Percentiles rank a stretch among this genome's conserved stretches.
These are phyloP conservation scores for Suhomyces faveliae DNA, from an alignment of 805 yeast genomes.

Conservation along the genomic window DNA sequence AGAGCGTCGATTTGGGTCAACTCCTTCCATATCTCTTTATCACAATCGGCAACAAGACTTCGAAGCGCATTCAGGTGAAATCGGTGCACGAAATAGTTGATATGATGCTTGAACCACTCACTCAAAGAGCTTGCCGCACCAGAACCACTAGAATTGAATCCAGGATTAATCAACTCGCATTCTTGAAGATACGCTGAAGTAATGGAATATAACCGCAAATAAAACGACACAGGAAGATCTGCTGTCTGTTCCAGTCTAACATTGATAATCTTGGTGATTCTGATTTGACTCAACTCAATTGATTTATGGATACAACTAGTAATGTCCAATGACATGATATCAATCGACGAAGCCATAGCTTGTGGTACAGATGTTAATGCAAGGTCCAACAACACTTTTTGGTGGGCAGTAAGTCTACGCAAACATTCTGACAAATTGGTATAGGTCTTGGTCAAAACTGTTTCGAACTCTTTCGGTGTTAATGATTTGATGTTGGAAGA, in stretches of 20 bases:
- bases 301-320: conserved; percentile 63
- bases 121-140: conserved; percentile 52
- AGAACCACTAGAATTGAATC: conserved; percentile 55
- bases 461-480: conserved; percentile 73
- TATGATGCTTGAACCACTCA: conserved; percentile 65
- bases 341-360: conserved; percentile 19
- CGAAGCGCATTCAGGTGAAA: conserved; percentile 54
- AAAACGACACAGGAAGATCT: conserved; percentile 54
- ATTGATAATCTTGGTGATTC: conserved; percentile 74
- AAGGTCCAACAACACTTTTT: conserved; percentile 71
- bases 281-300: conserved; percentile 66
- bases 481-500: conserved; percentile 56
- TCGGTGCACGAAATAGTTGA: conserved; percentile 54
- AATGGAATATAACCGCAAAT: conserved; percentile 63
- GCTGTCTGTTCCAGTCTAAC: conserved; percentile 75
- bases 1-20: conserved; percentile 49
- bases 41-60: conserved; percentile 49
- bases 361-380: conserved; percentile 43
- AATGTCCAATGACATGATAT: conserved; percentile 64
- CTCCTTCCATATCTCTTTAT: conserved; percentile 80
- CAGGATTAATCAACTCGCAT: conserved; percentile 77
- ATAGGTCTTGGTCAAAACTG: conserved; percentile 61
- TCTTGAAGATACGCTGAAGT: conserved; percentile 72
- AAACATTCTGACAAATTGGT: conserved; percentile 68
- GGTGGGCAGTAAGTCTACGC: conserved; percentile 72